Evolutionary conservation across 2,329 filamentous ascomycete genomes (phyloP).

Genomic region (Cordyceps militaris): DNA sequence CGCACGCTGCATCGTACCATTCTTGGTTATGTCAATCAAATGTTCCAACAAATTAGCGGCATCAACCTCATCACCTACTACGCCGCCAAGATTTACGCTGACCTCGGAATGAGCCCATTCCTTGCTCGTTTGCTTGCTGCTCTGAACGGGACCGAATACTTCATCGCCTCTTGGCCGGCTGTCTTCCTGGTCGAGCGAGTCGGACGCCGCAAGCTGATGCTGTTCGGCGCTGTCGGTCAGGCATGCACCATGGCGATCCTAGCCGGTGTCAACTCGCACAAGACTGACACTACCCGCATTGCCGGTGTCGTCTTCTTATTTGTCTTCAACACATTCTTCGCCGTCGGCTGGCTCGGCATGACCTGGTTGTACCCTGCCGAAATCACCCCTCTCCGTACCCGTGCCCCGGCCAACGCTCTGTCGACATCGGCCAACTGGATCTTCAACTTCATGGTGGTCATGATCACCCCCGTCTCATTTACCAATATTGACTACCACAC

Average conservation of each 20-base stretch:
- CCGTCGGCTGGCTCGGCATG: conserved; percentile 51
- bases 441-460: conserved; percentile 58
- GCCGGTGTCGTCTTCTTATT: conserved; percentile 62
- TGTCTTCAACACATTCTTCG: conserved; percentile 52
- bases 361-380: conserved; percentile 61
- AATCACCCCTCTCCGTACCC: conserved; percentile 60
- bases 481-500: conserved; percentile 51
- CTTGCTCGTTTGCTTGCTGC: conserved; percentile 51
- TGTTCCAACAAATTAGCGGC: conserved; percentile 59
- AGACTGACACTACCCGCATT: conserved; percentile 45
- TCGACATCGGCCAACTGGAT: conserved; percentile 51
- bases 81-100: conserved; percentile 50
- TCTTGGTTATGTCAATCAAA: conserved; percentile 55
- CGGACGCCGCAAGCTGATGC: conserved; percentile 63
- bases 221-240: conserved; percentile 59
- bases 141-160: conserved; percentile 39
- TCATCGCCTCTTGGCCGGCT: conserved; percentile 57
- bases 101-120: conserved; percentile 45
- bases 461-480: conserved; percentile 55
- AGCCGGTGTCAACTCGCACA: conserved; percentile 46
- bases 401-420: conserved; percentile 53
- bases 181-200: conserved; percentile 58
- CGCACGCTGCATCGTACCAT: conserved; percentile 51
- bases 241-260: conserved; percentile 58
- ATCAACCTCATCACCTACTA: conserved; percentile 60